These are phyloP conservation scores for Quercus mongolica DNA, from an alignment of 306 rosid genomes.

Conservation along the genomic window DNA sequence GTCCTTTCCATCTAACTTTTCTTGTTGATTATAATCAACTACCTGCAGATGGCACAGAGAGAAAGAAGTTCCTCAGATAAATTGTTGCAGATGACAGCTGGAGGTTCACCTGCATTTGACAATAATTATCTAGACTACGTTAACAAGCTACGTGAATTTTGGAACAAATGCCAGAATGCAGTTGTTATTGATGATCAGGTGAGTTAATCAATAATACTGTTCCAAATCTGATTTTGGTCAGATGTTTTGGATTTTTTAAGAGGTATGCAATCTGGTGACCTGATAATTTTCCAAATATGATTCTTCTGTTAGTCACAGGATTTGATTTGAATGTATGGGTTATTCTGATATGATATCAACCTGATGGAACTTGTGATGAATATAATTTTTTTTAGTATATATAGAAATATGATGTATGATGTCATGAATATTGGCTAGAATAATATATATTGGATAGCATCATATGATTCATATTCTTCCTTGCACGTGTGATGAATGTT, in stretches of 20 bases:
- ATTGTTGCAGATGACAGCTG: conserved; percentile 33
- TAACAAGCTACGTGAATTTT: conserved; percentile 46
- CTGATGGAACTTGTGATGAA: neutral
- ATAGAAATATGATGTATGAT: no score
- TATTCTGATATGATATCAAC: neutral
- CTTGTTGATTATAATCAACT: conserved; percentile 4
- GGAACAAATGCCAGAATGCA: conserved; percentile 51
- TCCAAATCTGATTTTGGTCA: neutral
- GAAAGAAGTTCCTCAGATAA: conserved; percentile 26
- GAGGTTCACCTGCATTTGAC: conserved; percentile 25
- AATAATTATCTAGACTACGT: conserved; percentile 35
- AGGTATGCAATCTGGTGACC: neutral
- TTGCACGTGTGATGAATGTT: neutral
- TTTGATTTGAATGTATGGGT: neutral
- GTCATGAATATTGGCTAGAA: no score
- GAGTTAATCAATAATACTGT: conserved; percentile 8
- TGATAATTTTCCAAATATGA: neutral
- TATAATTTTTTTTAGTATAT: neutral
- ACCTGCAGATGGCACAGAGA: conserved; percentile 41
- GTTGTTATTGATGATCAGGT: conserved; percentile 60
- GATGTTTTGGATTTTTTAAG: neutral
- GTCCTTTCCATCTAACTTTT: conserved; percentile 9
- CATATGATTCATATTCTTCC: neutral
- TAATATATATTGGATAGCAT: neutral
- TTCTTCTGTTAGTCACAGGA: neutral